phyloP scores from a whole-genome alignment of 371 early-diverging fungal genomes.

The Mortierella sp. region DNA sequence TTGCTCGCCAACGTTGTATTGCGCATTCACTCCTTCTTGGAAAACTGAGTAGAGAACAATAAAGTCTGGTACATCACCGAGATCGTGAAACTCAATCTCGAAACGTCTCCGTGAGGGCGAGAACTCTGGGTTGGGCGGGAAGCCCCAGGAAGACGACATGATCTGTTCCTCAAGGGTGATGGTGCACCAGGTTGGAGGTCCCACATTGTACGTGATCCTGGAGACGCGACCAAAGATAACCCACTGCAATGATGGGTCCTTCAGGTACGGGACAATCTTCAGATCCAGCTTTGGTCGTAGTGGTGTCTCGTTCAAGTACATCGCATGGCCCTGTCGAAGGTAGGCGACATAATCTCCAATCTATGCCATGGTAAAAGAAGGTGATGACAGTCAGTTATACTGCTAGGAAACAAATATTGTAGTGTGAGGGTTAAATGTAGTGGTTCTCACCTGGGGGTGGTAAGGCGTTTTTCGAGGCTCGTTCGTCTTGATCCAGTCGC shows the following conservation, averaged over 20 bases:
- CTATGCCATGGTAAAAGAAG: constrained; percentile 10
- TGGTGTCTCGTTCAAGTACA: constrained; percentile 70
- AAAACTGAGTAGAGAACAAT: constrained; percentile 76
- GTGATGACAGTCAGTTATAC: not conserved
- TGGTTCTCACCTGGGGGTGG: constrained; percentile 68
- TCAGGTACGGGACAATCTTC: constrained; percentile 65
- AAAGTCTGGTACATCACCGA: constrained; percentile 81
- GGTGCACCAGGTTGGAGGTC: constrained; percentile 79
- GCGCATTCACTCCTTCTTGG: constrained; percentile 67
- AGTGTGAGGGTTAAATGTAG: not conserved
- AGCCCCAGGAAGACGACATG: constrained; percentile 58
- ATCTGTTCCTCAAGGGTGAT: constrained; percentile 61
- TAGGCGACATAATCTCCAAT: constrained; percentile 75
- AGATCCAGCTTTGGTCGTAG: constrained; percentile 67
- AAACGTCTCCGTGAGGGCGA: constrained; percentile 58
- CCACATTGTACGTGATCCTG: constrained; percentile 75
- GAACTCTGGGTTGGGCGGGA: constrained; percentile 61
- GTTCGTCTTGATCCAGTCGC: constrained; percentile 74
- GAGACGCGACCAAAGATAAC: constrained; percentile 72
- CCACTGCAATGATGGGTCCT: constrained; percentile 60
- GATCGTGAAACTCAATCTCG: constrained; percentile 78
- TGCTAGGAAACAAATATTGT: not conserved
- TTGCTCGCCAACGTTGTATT: constrained; percentile 63
- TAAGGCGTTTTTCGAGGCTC: constrained; percentile 74
- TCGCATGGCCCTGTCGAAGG: constrained; percentile 73